Percentiles rank a stretch among this genome's conserved stretches.
These are phyloP conservation scores for Teunomyces atbi DNA, from an alignment of 805 yeast species.

Conservation along the genomic window DNA sequence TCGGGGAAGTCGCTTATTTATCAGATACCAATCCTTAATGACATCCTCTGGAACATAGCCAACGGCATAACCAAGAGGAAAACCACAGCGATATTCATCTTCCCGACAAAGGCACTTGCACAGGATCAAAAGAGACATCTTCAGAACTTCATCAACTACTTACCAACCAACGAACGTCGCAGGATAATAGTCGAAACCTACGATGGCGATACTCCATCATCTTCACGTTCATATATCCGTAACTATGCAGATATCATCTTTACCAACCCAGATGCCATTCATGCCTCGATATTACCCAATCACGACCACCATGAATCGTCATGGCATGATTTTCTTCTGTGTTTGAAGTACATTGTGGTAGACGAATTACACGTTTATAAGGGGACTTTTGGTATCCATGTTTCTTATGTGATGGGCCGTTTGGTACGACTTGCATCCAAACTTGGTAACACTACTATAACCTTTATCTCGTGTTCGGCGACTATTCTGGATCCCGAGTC, in stretches of 20 bases:
- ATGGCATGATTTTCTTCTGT: constrained; percentile 69
- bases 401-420: constrained; percentile 79
- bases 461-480: constrained; percentile 90
- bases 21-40: constrained; percentile 76
- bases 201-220: constrained; percentile 87
- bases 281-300: constrained; percentile 77
- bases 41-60: constrained; percentile 35
- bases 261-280: constrained; percentile 94
- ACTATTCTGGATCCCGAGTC: constrained; percentile 72
- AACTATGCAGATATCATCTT: constrained; percentile 74
- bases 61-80: constrained; percentile 32
- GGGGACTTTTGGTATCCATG: constrained; percentile 93
- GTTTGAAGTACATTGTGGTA: constrained; percentile 71
- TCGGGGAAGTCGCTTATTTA: constrained; percentile 94
- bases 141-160: constrained; percentile 49
- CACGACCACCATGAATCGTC: constrained; percentile 40
- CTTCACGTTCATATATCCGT: constrained; percentile 53
- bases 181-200: constrained; percentile 68
- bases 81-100: constrained; percentile 77
- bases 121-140: constrained; percentile 93
- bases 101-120: constrained; percentile 96
- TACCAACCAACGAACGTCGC: constrained; percentile 40
- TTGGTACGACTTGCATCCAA: constrained; percentile 52
- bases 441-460: constrained; percentile 56
- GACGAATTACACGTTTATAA: constrained; percentile 85